These are phyloP conservation scores for Daldinia bambusicola DNA, from an alignment of 495 filamentous ascomycete genomes.

Conservation along the genomic window DNA sequence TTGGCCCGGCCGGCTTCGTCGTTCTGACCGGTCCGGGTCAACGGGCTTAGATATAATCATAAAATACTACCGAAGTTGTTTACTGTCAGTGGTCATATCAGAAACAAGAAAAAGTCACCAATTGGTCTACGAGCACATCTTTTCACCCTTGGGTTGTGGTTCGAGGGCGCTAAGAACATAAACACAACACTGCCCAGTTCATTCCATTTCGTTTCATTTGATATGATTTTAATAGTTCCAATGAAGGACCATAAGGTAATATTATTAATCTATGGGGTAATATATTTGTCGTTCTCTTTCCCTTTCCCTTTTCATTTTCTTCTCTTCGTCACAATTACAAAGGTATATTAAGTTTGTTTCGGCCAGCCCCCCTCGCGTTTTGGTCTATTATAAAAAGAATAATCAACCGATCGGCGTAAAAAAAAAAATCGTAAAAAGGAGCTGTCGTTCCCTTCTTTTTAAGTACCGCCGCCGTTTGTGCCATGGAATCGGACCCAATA, in stretches of 20 bases:
- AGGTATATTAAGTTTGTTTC: slow-evolving; percentile 25
- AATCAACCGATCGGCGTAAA: slow-evolving; percentile 26
- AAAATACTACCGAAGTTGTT: neutral
- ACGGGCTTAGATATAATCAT: neutral
- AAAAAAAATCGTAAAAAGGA: slow-evolving; percentile 21
- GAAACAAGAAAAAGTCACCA: neutral
- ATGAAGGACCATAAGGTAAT: slow-evolving; percentile 35
- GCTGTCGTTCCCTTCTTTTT: slow-evolving; percentile 4
- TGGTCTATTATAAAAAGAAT: slow-evolving; percentile 18
- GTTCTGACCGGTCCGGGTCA: neutral
- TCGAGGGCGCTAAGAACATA: no score
- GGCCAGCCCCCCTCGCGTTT: slow-evolving; percentile 12
- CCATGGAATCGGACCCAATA: slow-evolving; percentile 1
- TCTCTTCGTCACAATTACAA: slow-evolving; percentile 45
- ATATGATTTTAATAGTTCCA: slow-evolving; percentile 34
- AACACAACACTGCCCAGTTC: no score
- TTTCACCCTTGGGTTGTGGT: no score
- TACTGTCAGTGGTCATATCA: neutral
- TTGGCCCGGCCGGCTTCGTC: neutral
- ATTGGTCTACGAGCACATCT: neutral
- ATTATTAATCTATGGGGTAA: slow-evolving; percentile 47
- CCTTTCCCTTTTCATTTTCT: slow-evolving; percentile 4
- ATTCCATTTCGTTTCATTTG: neutral
- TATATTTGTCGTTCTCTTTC: slow-evolving; percentile 13
- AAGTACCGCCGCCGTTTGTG: slow-evolving; percentile 20